Base-by-base conservation (phyloP, 2,329 filamentous ascomycete genomes). In the Alternaria sp. region DNA sequence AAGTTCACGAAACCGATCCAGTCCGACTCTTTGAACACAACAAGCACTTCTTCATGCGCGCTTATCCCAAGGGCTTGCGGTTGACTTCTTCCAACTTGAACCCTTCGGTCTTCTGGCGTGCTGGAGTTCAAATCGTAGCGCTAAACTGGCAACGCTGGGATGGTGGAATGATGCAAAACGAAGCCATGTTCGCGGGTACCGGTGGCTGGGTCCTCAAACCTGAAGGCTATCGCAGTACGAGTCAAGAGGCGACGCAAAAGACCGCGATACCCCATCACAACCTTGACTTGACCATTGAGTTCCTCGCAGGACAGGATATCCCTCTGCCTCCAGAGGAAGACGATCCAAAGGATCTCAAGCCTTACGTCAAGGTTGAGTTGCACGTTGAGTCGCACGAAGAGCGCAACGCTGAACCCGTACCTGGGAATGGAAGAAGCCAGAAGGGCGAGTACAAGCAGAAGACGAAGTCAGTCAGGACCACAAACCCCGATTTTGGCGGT, bases 81-180 rank as follows among this genome's bases (percentile, higher is more conserved):
- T 88, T 97, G 51, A 84, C 86, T 60, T 96, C 92, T 0, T 95
- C 91, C 1, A 98, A 97, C 72, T 82, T 96, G 11, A 92, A 97
- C 67, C 93, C 94, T 4, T 86, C 88, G 0, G 84, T 89, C 3
- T 95, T 93, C 77, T 97, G 93, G 93, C 85, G 92, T 31, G 89
- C 91, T 64, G 93, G 93, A 13, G 89, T 96, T 3, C 93, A 97
- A 77, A 89, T 97, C 67, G 92, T 96, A 1, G 93, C 93, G 0
- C 81, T 98, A 60, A 97, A 97, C 79, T 98, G 93, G 92, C 93
- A 98, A 77, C 89, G 88, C 61, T 88, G 90, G 77, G 93, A 97
- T 71, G 90, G 92, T 67, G 93, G 92, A 31, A 96, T 96, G 89
- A 97, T 97, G 94, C 84, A 97, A 13, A 97, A 97, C 72, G 89